phyloP scores from a whole-genome alignment of 345 rosid genomes.

The Murraya paniculata region DNA sequence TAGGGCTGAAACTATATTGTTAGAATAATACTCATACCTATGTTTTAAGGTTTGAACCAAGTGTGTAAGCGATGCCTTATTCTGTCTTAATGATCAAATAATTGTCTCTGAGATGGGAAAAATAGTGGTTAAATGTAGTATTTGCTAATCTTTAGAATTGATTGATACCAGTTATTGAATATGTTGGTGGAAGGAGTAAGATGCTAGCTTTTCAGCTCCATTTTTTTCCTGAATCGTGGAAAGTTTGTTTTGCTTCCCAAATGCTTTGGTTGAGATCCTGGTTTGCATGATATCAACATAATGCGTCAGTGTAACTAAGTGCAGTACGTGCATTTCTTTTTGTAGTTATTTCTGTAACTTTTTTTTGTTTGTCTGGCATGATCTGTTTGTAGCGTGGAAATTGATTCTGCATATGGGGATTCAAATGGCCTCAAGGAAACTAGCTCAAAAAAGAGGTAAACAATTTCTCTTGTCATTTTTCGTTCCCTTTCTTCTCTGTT shows the following conservation, averaged over 20 bases:
- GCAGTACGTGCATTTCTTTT: no score
- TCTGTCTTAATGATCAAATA: neutral
- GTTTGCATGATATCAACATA: neutral
- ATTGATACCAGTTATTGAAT: neutral
- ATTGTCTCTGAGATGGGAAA: neutral
- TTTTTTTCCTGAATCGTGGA: neutral
- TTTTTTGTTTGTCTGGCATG: slow-evolving; percentile 3
- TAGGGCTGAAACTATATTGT: neutral
- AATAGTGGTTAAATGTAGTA: neutral
- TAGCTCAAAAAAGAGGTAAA: slow-evolving; percentile 79
- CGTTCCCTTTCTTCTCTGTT: neutral
- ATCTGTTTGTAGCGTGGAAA: slow-evolving; percentile 45
- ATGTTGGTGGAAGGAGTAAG: neutral
- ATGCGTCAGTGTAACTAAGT: neutral
- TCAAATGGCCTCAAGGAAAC: slow-evolving; percentile 67
- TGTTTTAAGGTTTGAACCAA: neutral
- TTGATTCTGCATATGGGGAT: slow-evolving; percentile 69
- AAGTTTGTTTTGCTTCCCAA: neutral
- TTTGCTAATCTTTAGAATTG: neutral
- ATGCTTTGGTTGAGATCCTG: neutral
- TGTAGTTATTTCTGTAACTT: slow-evolving; percentile 11
- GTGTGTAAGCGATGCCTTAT: neutral
- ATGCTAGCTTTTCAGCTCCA: neutral
- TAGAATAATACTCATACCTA: neutral
- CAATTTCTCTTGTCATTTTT: neutral